phyloP scores from a whole-genome alignment of 2,329 filamentous ascomycete species.

The Aspergillus ochraceus region DNA sequence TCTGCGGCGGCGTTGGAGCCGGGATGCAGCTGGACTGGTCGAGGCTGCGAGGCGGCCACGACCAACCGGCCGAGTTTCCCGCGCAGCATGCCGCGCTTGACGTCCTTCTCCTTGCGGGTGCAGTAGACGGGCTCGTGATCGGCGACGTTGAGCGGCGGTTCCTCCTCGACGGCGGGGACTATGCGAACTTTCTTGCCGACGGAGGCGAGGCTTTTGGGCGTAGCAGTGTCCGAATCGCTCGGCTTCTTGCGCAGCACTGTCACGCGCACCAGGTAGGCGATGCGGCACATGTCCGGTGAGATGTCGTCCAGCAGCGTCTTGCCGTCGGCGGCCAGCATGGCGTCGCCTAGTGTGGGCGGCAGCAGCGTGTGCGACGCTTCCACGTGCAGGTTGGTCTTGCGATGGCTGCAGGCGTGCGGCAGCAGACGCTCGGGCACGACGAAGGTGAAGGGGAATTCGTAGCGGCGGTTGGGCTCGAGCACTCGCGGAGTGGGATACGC shows the following conservation, averaged over 20 bases:
- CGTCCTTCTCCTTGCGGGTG: slow-evolving; percentile 58
- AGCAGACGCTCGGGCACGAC: slow-evolving; percentile 62
- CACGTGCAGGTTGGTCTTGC: slow-evolving; percentile 51
- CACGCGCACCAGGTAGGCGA: slow-evolving; percentile 57
- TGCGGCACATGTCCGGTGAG: slow-evolving; percentile 62
- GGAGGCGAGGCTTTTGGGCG: slow-evolving; percentile 47
- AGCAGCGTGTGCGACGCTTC: slow-evolving; percentile 58
- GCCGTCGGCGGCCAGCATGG: slow-evolving; percentile 52
- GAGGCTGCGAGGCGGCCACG: slow-evolving; percentile 60
- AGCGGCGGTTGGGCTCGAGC: slow-evolving; percentile 55
- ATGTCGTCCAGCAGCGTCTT: slow-evolving; percentile 59
- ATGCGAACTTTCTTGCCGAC: slow-evolving; percentile 59
- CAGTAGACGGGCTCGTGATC: slow-evolving; percentile 51
- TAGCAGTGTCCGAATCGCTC: slow-evolving; percentile 15
- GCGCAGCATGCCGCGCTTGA: slow-evolving; percentile 61
- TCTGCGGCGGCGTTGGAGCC: neutral
- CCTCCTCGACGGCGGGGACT: slow-evolving; percentile 59
- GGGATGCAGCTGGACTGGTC: slow-evolving; percentile 52
- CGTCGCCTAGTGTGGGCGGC: slow-evolving; percentile 63
- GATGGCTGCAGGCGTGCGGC: slow-evolving; percentile 59
- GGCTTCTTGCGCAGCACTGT: slow-evolving; percentile 33
- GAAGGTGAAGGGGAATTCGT: slow-evolving; percentile 64
- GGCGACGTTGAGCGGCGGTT: slow-evolving; percentile 56
- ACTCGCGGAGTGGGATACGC: slow-evolving; percentile 57
- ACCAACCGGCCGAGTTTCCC: slow-evolving; percentile 59